Evolutionary conservation across 495 filamentous ascomycete species (phyloP).

Genomic region (Entonaema liquescens): DNA sequence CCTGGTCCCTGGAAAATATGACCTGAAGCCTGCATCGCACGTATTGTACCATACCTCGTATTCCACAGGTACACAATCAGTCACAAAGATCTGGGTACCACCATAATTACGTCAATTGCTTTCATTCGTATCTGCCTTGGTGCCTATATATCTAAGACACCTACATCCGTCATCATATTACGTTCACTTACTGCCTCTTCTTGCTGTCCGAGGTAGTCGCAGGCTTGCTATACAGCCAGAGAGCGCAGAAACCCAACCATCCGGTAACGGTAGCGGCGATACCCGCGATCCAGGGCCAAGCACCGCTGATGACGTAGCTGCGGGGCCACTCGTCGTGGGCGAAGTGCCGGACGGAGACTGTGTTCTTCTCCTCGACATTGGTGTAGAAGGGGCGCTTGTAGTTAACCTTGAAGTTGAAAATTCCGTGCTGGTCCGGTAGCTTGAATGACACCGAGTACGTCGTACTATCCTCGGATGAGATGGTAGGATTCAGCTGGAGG

Average conservation of each 20-base stretch:
- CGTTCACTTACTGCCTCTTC: constrained; percentile 71
- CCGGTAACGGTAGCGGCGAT: constrained; percentile 83
- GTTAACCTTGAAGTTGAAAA: constrained; percentile 96
- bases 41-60: not conserved
- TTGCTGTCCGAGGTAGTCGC: constrained; percentile 61
- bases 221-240: constrained; percentile 92
- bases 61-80: not conserved
- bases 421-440: constrained; percentile 94
- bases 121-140: constrained; percentile 27
- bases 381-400: constrained; percentile 94
- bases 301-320: constrained; percentile 86
- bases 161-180: not conserved
- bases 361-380: constrained; percentile 91
- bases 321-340: constrained; percentile 96
- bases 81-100: not conserved
- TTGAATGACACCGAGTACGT: constrained; percentile 79
- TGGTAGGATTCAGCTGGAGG: constrained; percentile 69
- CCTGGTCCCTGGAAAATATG: not conserved
- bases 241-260: constrained; percentile 82
- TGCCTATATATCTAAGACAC: constrained; percentile 4
- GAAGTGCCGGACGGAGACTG: constrained; percentile 92
- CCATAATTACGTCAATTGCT: constrained; percentile 5
- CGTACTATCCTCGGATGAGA: constrained; percentile 70
- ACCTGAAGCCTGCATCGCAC: not conserved
- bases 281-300: constrained; percentile 95